Base-by-base conservation (phyloP, 1,284 basidiomycete species). In the Microbotryomycetes sp. region DNA sequence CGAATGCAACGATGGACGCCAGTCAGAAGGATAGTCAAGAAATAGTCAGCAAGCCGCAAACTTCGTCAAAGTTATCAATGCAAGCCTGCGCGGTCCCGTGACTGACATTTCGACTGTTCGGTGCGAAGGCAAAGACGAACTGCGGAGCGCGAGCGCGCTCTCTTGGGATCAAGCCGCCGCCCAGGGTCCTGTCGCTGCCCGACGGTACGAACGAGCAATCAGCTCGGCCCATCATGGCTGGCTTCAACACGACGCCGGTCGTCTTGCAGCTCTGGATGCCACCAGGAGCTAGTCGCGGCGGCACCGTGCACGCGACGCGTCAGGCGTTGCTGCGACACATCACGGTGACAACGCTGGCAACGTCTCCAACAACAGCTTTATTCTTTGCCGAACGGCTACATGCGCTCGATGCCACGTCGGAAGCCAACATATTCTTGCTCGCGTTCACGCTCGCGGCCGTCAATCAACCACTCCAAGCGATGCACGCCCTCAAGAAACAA, bases 371-470 rank as follows among this genome's bases (percentile, higher is more conserved):
- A 16, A 67, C 72, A 0, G 69, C 72, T n/a, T 58, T 72, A 28
- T 74, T 74, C 66, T 68, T 64, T 60, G 61, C 72, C 2, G 72
- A 74, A 51, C 61, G 70, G 12, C 60, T 71, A 29, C 56, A 61
- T 49, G 66, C 67, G 22, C 62, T 74, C 47, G 69, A 70, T 30
- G 59, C 70, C 1, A 23, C 48, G 4, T 46, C 52, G 26, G 73
- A 74, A 61, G 54, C 64, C 3, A 42, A 61, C 26, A 56, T 64
- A 6, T 73, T 57, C 60, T 54, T 70, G 50, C 60, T 70, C 49
- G 65, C 70, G 4, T 14, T 19, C 46, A 64, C 15, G 49, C 58
- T 70, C 28, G 50, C 60, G 16, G 36, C 53, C 15, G 46, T 49
- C 12, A 49, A 51, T 15, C 52, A 60, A 29, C 60, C 60, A 36